These are phyloP conservation scores for Auricularia sp. DNA, from an alignment of 768 basidiomycete species.

Conservation along the genomic window DNA sequence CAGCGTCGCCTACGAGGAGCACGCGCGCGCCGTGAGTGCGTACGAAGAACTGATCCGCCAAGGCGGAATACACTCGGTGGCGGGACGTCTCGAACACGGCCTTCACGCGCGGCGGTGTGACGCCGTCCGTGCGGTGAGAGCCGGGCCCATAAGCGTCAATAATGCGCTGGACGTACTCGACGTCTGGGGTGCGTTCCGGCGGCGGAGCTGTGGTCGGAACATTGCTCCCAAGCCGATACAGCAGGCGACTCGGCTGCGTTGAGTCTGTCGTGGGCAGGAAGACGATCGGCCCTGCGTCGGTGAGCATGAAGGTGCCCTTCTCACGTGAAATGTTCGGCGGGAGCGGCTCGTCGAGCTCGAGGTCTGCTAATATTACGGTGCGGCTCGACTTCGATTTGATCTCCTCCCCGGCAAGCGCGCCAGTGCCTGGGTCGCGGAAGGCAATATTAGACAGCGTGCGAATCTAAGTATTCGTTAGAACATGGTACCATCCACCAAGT, in stretches of 20 bases:
- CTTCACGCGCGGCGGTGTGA: neutral
- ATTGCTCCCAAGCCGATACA: neutral
- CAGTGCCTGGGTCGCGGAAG: neutral
- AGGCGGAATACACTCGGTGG: slow-evolving; percentile 2
- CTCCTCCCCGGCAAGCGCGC: neutral
- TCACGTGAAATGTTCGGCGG: neutral
- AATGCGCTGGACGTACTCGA: neutral
- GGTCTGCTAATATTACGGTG: neutral
- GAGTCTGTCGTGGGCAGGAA: neutral
- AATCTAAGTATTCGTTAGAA: neutral
- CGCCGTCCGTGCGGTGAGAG: neutral
- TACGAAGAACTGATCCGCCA: slow-evolving; percentile 1
- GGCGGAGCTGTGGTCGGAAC: neutral
- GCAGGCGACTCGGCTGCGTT: neutral
- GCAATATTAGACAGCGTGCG: neutral
- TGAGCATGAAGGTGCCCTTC: neutral
- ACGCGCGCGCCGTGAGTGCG: neutral
- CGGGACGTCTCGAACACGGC: slow-evolving; percentile 1
- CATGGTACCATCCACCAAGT: neutral
- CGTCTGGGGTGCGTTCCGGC: neutral
- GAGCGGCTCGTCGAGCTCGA: neutral
- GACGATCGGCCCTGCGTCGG: neutral
- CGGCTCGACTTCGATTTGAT: neutral
- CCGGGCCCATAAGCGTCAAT: neutral
- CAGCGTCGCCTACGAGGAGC: slow-evolving; percentile 35